Conservation (phyloP, 73 alveolate species). For the Stentor roeselii region DNA sequence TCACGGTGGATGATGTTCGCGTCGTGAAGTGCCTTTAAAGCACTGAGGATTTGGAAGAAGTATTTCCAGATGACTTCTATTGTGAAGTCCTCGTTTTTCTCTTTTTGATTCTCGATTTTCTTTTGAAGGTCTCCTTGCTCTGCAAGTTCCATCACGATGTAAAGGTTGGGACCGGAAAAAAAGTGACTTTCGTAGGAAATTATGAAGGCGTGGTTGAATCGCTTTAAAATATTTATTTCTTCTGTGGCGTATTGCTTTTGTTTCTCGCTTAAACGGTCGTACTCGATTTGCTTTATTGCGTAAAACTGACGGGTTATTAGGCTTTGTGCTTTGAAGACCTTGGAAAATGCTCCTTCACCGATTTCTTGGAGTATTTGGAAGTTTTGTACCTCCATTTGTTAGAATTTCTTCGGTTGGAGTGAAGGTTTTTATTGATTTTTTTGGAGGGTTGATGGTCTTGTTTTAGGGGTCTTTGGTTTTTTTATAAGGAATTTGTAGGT, state of each 20-base stretch:
- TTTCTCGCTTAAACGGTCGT: not conserved
- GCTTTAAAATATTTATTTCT: not conserved
- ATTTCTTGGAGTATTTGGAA: conserved; percentile 21
- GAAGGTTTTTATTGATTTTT: too few species aligned
- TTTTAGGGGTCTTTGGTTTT: too few species aligned
- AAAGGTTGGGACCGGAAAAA: too few species aligned
- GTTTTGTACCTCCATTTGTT: not conserved
- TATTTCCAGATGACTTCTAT: conserved; percentile 55
- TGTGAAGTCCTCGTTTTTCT: conserved; percentile 41
- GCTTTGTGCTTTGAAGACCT: conserved; percentile 60
- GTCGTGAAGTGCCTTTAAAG: not conserved
- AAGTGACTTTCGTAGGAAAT: not conserved
- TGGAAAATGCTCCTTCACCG: conserved; percentile 86
- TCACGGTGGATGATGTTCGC: not conserved
- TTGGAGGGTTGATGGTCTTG: too few species aligned
- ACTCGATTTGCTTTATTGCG: not conserved
- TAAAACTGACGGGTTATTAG: not conserved
- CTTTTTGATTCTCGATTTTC: conserved; percentile 41
- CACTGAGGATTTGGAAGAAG: not conserved
- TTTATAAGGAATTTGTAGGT: too few species aligned
- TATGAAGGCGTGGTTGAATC: not conserved
- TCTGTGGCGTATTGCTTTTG: too few species aligned
- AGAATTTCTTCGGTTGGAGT: too few species aligned
- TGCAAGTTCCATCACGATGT: conserved; percentile 63
- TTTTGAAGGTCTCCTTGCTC: conserved; percentile 64